phyloP scores from a whole-genome alignment of 1,139 yeast genomes.

The Blastobotrys petasosporus region DNA sequence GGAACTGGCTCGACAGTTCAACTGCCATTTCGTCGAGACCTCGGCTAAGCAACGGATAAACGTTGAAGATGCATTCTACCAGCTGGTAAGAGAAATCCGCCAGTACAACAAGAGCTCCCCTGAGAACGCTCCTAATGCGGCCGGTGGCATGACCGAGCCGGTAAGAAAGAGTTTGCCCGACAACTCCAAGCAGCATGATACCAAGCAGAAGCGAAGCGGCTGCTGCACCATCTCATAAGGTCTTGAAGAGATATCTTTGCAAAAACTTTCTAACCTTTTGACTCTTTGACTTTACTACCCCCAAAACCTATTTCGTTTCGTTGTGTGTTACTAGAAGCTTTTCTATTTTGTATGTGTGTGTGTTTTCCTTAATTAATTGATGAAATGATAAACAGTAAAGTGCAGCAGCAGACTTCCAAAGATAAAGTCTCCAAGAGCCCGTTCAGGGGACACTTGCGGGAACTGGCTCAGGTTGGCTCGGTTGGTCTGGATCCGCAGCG shows the following conservation, averaged over 20 bases:
- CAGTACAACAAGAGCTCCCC: constrained; percentile 30
- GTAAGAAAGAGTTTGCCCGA: constrained; percentile 1
- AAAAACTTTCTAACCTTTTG: too few relatives aligned
- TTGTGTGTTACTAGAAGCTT: not conserved
- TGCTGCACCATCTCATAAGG: constrained; percentile 1
- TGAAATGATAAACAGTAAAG: constrained; percentile 84
- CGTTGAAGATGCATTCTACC: constrained; percentile 87
- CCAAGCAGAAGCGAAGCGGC: not conserved
- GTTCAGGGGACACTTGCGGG: constrained; percentile 57
- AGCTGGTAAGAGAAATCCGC: constrained; percentile 61
- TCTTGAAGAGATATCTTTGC: too few relatives aligned
- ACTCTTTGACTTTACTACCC: not conserved
- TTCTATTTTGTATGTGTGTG: not conserved
- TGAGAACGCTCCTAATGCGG: not conserved
- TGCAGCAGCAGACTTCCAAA: constrained; percentile 86
- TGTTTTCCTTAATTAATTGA: constrained; percentile 48
- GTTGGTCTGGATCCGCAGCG: constrained; percentile 62
- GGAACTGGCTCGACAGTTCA: constrained; percentile 60
- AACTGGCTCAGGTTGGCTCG: constrained; percentile 41
- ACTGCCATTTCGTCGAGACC: constrained; percentile 83
- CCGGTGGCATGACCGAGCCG: not conserved
- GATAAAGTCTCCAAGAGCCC: constrained; percentile 84
- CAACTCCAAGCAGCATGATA: not conserved
- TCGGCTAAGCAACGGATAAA: constrained; percentile 90
- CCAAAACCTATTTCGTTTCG: not conserved